Base-by-base conservation (phyloP, 2,329 filamentous ascomycete genomes). In the Diplodia sapinea region DNA sequence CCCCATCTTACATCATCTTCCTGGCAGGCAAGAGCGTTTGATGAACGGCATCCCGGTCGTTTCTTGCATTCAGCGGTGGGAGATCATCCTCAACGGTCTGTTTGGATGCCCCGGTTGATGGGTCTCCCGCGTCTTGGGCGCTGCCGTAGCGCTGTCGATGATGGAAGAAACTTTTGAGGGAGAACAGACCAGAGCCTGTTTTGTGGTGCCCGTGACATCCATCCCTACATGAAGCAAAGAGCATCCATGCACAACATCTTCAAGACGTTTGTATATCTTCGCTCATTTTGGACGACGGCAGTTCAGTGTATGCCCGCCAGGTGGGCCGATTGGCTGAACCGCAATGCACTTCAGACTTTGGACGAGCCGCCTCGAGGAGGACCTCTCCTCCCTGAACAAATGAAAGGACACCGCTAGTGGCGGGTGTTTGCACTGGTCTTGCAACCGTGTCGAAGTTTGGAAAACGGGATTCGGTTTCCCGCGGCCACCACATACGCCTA, bases 391-490 rank as follows among this genome's bases (percentile, higher is more conserved):
- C 9, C 15, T 20, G 12, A 62, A 12, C 49, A 15, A 3, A 6
- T 9, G 15, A 61, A 3, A 49, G 7, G 15, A 5, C 6, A 13
- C 13, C 40, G 23, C 31, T 17, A 61, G 56, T 31, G 29, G 38
- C 47, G 47, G 43, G 17, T 63, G 59, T 26, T 26, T 63, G 59
- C 59, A 50, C 17, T 51, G 59, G 59, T 50, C n/a, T 31, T 38
- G 59, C 50, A 36, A 63, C 59, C 8, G 31, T 15, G 59, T 51
- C 59, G 31, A 51, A 63, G 43, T 63, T 63, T 51, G 59, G 50
- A 63, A 63, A 63, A 17, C 59, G 59, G 59, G 40, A 63, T 63
- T 63, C 50, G 59, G 59, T 63, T 63, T 49, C 59, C 59, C 36
- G 4, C 31, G 59, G 59, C 47, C 59, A 63, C 23, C 31, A 31